phyloP scores from a whole-genome alignment of 164 flowering plant genomes.

The Warburgia ugandensis region DNA sequence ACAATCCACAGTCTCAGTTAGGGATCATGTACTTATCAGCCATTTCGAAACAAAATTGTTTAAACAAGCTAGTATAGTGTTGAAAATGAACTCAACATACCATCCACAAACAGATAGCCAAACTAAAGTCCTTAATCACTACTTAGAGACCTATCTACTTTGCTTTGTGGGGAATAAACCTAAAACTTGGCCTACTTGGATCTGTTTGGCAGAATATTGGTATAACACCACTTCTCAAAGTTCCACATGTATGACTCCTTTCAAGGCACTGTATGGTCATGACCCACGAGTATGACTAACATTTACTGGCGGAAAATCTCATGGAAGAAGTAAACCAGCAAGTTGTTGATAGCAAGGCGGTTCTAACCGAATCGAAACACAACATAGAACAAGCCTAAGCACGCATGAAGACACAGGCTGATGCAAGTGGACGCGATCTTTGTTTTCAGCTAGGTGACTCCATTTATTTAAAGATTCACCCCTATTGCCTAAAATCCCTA shows the following conservation, averaged over 20 bases:
- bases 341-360: too few species aligned
- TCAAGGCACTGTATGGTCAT: slow-evolving; percentile 3
- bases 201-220: slow-evolving; percentile 4
- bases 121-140: slow-evolving; percentile 1
- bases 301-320: too few species aligned
- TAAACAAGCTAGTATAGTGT: neutral
- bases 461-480: too few species aligned
- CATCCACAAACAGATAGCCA: slow-evolving; percentile 8
- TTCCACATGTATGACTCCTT: slow-evolving; percentile 5
- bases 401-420: too few species aligned
- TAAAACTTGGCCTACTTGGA: slow-evolving; percentile 6
- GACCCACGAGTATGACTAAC: too few species aligned
- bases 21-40: neutral
- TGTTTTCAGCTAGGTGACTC: too few species aligned
- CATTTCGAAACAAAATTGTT: neutral
- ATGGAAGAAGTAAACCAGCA: too few species aligned
- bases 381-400: too few species aligned
- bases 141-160: neutral
- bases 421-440: too few species aligned
- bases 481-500: too few species aligned
- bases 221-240: slow-evolving; percentile 3
- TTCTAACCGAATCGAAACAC: too few species aligned
- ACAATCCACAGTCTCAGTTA: neutral
- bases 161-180: slow-evolving; percentile 9
- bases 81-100: neutral